A percentile compares a stretch with the other conserved stretches of the same genome.
These are phyloP conservation scores for Cornus florida DNA, from an alignment of 148 eudicot genomes.

Conservation along the genomic window DNA sequence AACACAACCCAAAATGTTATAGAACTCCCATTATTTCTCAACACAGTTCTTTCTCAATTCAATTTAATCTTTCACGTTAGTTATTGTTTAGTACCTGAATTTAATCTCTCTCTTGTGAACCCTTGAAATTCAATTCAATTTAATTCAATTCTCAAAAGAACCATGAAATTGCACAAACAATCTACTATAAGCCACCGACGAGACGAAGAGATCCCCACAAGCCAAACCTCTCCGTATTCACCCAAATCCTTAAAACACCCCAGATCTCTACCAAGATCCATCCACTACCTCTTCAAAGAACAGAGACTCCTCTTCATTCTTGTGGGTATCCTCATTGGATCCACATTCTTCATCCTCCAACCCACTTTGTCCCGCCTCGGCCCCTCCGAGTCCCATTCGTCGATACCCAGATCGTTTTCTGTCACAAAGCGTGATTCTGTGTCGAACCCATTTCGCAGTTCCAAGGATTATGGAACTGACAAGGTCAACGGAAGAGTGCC, in stretches of 20 bases:
- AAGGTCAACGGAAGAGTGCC: constrained; percentile 52
- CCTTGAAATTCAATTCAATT: too few relatives aligned
- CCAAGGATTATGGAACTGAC: constrained; percentile 12
- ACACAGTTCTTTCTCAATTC: not conserved
- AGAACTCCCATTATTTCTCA: too few relatives aligned
- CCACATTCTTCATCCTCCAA: constrained; percentile 64
- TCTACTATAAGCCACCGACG: constrained; percentile 16
- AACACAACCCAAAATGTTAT: too few relatives aligned
- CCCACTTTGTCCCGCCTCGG: constrained; percentile 40
- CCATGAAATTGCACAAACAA: constrained; percentile 74
- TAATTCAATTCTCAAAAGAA: not conserved
- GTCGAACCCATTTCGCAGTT: not conserved
- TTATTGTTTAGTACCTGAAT: too few relatives aligned
- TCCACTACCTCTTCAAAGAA: constrained; percentile 58
- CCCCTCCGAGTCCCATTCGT: constrained; percentile 21
- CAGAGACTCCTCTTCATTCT: constrained; percentile 69
- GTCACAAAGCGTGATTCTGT: not conserved
- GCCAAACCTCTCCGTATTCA: constrained; percentile 37
- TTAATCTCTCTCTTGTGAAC: not conserved
- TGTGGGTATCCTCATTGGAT: constrained; percentile 63
- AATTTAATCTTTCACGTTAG: too few relatives aligned
- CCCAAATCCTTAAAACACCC: constrained; percentile 59
- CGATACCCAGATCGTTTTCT: constrained; percentile 2
- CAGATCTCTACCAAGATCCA: constrained; percentile 58
- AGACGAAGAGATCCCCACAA: constrained; percentile 43